Evolutionary conservation across 2,329 filamentous ascomycete genomes (phyloP), one percentile per base, ranked within the genome.

Genomic region (Sporothrix humicola): DNA sequence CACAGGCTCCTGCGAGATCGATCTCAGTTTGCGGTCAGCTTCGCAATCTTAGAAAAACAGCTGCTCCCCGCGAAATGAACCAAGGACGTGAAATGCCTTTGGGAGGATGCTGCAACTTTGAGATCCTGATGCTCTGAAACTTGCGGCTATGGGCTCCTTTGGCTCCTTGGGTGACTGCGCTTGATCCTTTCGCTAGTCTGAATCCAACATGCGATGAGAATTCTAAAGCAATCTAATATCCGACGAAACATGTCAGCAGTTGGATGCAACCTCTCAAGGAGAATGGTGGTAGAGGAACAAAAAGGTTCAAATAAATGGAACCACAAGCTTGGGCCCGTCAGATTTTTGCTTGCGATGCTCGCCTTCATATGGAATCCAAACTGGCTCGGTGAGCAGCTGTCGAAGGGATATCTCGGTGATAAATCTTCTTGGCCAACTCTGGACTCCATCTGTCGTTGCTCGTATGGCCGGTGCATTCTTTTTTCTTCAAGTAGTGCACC

Each of bases 241-340:
- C 10, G 15, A 56, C n/a, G n/a, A 20, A 23, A n/a, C n/a, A 37
- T 17, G 56, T 31, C 23, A 59, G 12, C 26, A 13, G 23, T 37
- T 59, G 26, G 23, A 59, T 59, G 56, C 56, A 59, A 37, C 56
- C 26, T 59, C 10, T 59, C 56, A 37, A 59, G 6, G 56, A 31
- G 17, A 26, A 31, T 15, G 7, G 12, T 59, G 56, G 50, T 15
- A 26, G 23, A 26, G 23, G 23, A 26, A 15, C 31, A 59, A 12
- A 13, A 37, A 37, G 23, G 56, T 23, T 31, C 23, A 3, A 37
- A 26, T 26, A 37, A 13, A 59, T 7, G 56, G 56, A n/a, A 3
- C 13, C 1, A 37, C 37, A 63, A 63, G 58, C 58, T 42, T 63
- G 9, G 58, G 44, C 37, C 58, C 10, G 37, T 20, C 31, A 20